Base-by-base conservation (phyloP, 1,284 basidiomycete genomes). In the Irpex sp. region DNA sequence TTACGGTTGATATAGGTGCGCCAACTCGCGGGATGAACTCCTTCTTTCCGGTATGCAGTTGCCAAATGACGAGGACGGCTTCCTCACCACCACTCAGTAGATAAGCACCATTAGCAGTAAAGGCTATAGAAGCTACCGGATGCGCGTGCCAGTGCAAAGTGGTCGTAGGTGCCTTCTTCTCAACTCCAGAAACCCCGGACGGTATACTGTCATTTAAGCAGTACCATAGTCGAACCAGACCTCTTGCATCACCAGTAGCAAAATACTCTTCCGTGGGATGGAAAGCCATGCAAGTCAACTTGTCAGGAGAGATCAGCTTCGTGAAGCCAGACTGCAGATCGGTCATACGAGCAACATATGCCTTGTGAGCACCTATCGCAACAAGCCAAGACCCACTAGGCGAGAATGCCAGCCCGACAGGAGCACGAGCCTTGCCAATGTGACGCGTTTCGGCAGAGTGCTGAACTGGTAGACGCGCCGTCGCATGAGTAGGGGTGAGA, bases 91-190 rank as follows among this genome's bases (percentile, higher is more conserved):
- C 97, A 61, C 94, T 97, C 57, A 99, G 78, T 19, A 99, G 79
- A 73, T 98, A 96, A 2, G 94, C 91, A 11, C 97, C 97, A 68
- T 96, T 96, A 1, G 89, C 78, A 0, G 95, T 94, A 75, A 98
- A 99, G 0, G 90, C 81, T 31, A 99, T 77, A 1, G 93, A 91
- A 1, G 92, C 88, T n/a, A 99, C 94, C 4, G 94, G 87, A 74
- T 99, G 96, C 0, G 97, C 92, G 73, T 99, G 97, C 97, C 97
- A 99, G 76, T 98, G 97, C 57, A 98, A 78, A 4, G 89, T 86
- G 0, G 93, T 92, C 0, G 95, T 97, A 65, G 94, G 89, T 1
- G 91, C 85, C 65, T 83, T 86, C 75, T 88, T 90, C 75, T 91
- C 88, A 21, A 87, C 82, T 11, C 83, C 86, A 48, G 79, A 77